Base-by-base conservation (phyloP, 331 rosid species). In the Malus hybrid region DNA sequence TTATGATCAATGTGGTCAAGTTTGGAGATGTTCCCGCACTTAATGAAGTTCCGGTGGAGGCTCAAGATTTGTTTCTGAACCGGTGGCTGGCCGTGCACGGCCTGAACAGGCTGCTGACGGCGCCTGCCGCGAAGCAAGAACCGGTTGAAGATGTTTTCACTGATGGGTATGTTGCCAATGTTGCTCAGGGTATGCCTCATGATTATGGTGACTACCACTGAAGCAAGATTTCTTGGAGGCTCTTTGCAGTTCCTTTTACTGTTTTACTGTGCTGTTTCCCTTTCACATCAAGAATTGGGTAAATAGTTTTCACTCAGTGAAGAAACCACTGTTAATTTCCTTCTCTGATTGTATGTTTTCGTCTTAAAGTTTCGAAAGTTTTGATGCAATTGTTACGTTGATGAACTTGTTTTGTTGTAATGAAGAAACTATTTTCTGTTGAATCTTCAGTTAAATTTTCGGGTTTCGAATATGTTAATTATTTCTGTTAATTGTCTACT, bases 11-110 rank as follows among this genome's bases (percentile, higher is more conserved):
- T 14, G 79, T 86, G 73, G 56, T 46, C 31, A 77, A 76, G n/a
- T 79, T 65, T 19, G 75, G 81, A 28, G 62, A 73, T 27, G 65
- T 73, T 7, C 72, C 77, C 10, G 65, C 67, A 75, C 80, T 86
- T 14, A 86, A 83, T 19, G 86, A 76, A 3, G 74, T 80, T 5
- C 73, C 64, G 0, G 75, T 83, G 69, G 74, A 19, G 31, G 52
- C 55, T 7, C 81, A 52, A 12, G 80, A 83, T 57, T 36, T 83
- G 56, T 86, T 70, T 75, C 79, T n/a, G n/a, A 36, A 76, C 19
- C 69, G 76, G 28, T 39, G 69, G 48, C 20, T 86, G 34, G 71
- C 79, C 10, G 84, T 86, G 62, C 85, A 86, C 46, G 81, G 87
- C 28, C 28, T 86, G 64, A 74, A 66, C 69, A 69, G 80, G 34